A percentile compares a stretch with the other conserved stretches of the same genome.
Conservation (phyloP, 768 basidiomycete species). For the Hydnum rufescens region DNA sequence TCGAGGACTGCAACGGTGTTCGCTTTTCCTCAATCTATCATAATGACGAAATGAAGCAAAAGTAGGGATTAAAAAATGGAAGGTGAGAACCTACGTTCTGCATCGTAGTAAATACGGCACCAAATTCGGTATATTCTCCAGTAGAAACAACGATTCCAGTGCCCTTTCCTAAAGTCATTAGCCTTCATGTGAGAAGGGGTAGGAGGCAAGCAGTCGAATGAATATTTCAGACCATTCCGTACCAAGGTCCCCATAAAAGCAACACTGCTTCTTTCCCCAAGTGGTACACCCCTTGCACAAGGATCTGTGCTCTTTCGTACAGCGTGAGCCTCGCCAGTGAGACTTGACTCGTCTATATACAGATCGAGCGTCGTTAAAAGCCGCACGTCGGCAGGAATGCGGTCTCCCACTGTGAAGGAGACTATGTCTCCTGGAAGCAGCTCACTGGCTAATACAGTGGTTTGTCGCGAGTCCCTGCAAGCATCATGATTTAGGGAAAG, state of each 20-base stretch:
- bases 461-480: constrained; percentile 34
- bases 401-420: constrained; percentile 76
- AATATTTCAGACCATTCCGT: constrained; percentile 41
- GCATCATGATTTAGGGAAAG: not conserved
- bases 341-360: constrained; percentile 86
- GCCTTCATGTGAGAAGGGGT: too few species aligned
- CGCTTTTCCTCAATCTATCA: constrained; percentile 63
- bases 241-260: constrained; percentile 96
- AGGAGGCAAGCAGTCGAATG: not conserved
- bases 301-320: constrained; percentile 43
- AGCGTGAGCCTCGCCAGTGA: constrained; percentile 83
- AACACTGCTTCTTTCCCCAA: constrained; percentile 73
- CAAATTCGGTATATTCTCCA: constrained; percentile 79
- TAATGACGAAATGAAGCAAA: not conserved
- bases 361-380: constrained; percentile 64
- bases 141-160: constrained; percentile 74
- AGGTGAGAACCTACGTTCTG: constrained; percentile 45
- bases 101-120: constrained; percentile 95
- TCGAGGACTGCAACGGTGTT: constrained; percentile 78
- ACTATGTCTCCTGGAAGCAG: constrained; percentile 93
- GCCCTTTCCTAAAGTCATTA: constrained; percentile 49
- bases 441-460: constrained; percentile 83
- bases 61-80: not conserved
- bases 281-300: constrained; percentile 32
- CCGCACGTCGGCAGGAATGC: constrained; percentile 84